These are phyloP conservation scores for Russula griseocarnosa DNA, from an alignment of 768 basidiomycete species.

Conservation along the genomic window DNA sequence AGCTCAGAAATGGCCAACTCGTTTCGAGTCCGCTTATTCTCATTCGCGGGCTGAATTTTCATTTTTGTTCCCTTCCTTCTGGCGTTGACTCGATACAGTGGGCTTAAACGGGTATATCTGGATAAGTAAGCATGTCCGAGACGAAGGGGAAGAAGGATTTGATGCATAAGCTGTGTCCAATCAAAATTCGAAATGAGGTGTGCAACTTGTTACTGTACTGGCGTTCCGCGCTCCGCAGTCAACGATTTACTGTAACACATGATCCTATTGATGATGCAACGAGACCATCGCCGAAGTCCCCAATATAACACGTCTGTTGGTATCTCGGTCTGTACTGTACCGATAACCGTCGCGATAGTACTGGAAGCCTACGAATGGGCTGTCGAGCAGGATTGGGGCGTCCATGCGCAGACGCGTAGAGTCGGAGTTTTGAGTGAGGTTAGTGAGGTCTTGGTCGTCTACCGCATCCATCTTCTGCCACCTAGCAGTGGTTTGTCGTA, in stretches of 20 bases:
- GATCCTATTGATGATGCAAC: slow-evolving; percentile 84
- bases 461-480: too few species aligned
- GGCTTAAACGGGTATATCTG: slow-evolving; percentile 97
- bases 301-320: slow-evolving; percentile 78
- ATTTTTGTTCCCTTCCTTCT: slow-evolving; percentile 87
- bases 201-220: too few species aligned
- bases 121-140: slow-evolving; percentile 84
- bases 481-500: too few species aligned
- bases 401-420: too few species aligned
- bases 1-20: slow-evolving; percentile 94
- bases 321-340: slow-evolving; percentile 78
- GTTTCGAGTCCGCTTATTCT: slow-evolving; percentile 79
- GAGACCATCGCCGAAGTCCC: slow-evolving; percentile 78
- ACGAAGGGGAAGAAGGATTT: slow-evolving; percentile 80
- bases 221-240: too few species aligned
- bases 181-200: slow-evolving; percentile 91
- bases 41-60: slow-evolving; percentile 89
- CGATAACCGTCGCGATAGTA: slow-evolving; percentile 77
- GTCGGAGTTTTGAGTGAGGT: too few species aligned
- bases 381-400: slow-evolving; percentile 68
- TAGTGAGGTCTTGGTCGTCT: too few species aligned
- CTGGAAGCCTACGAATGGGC: slow-evolving; percentile 87
- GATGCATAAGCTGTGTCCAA: slow-evolving; percentile 96
- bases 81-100: slow-evolving; percentile 93
- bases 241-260: too few species aligned